These are phyloP conservation scores for Hordeum vulgare DNA, from an alignment of 176 grass and related monocot species.

Conservation along the genomic window DNA sequence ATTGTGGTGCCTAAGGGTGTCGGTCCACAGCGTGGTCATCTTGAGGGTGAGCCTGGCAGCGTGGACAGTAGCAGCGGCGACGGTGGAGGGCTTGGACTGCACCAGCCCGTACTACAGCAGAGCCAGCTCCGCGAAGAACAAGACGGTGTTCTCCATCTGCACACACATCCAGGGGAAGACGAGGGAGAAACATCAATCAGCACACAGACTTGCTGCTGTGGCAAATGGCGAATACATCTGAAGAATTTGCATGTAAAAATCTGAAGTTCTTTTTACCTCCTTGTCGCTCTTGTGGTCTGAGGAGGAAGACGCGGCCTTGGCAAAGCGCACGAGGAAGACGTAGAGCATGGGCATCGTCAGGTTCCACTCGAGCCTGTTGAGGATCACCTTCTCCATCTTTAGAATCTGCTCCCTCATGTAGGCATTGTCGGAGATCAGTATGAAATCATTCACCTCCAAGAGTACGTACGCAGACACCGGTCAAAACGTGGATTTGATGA, in stretches of 20 bases:
- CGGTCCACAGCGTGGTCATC: slow-evolving; percentile 68
- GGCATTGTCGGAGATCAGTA: slow-evolving; percentile 78
- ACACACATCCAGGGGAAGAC: not conserved
- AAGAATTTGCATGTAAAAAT: not conserved
- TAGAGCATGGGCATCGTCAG: slow-evolving; percentile 80
- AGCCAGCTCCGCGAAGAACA: slow-evolving; percentile 79
- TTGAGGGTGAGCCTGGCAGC: slow-evolving; percentile 78
- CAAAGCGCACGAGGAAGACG: slow-evolving; percentile 71
- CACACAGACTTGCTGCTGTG: not conserved
- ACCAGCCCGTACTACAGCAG: slow-evolving; percentile 72
- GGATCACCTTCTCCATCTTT: slow-evolving; percentile 72
- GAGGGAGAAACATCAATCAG: not conserved
- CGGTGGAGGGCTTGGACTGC: slow-evolving; percentile 47
- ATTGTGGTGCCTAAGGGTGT: slow-evolving; percentile 71
- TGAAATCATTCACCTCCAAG: slow-evolving; percentile 87
- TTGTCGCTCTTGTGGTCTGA: slow-evolving; percentile 29
- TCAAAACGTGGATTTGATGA: not conserved
- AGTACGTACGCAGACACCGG: not conserved
- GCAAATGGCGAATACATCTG: not conserved
- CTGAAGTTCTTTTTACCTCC: slow-evolving; percentile 38
- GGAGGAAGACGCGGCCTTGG: slow-evolving; percentile 49
- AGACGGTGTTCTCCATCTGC: slow-evolving; percentile 90
- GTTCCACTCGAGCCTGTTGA: slow-evolving; percentile 92
- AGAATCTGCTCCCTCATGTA: slow-evolving; percentile 82
- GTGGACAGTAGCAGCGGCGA: slow-evolving; percentile 81